Conservation (phyloP, 371 early-diverging fungal species). For the Mortierella sp. region DNA sequence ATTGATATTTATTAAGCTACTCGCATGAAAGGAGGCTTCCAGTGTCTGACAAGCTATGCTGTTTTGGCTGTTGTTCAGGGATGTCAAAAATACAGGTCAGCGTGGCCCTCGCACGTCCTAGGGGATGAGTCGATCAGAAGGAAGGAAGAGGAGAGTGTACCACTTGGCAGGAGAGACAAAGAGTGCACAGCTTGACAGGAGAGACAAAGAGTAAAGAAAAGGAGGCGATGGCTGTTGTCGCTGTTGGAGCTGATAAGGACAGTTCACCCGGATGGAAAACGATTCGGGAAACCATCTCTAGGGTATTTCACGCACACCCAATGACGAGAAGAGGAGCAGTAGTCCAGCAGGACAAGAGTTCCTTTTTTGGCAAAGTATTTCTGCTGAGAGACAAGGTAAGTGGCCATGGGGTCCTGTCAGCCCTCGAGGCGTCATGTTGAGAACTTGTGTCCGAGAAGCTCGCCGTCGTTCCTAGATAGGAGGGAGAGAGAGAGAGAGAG, state of each 20-base stretch:
- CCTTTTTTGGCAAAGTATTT: neutral
- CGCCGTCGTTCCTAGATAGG: no score
- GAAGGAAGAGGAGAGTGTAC: neutral
- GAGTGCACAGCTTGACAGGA: no score
- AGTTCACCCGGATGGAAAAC: conserved; percentile 9
- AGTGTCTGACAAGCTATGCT: neutral
- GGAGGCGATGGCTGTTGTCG: neutral
- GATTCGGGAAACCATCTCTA: neutral
- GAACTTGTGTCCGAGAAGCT: no score
- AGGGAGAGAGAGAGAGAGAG: no score
- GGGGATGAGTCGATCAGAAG: neutral
- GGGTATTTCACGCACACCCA: neutral
- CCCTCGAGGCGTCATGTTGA: neutral
- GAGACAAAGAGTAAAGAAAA: neutral
- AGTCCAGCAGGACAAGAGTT: conserved; percentile 5
- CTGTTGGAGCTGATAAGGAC: no score
- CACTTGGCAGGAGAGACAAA: no score
- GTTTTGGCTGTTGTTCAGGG: neutral
- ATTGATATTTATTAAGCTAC: neutral
- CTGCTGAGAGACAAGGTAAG: neutral
- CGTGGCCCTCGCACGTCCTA: neutral
- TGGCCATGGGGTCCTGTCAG: neutral
- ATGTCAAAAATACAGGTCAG: neutral
- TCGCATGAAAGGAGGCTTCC: neutral
- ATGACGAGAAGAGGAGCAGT: neutral